Conservation (phyloP, 495 filamentous ascomycete genomes). For the Penicillium tannophilum region DNA sequence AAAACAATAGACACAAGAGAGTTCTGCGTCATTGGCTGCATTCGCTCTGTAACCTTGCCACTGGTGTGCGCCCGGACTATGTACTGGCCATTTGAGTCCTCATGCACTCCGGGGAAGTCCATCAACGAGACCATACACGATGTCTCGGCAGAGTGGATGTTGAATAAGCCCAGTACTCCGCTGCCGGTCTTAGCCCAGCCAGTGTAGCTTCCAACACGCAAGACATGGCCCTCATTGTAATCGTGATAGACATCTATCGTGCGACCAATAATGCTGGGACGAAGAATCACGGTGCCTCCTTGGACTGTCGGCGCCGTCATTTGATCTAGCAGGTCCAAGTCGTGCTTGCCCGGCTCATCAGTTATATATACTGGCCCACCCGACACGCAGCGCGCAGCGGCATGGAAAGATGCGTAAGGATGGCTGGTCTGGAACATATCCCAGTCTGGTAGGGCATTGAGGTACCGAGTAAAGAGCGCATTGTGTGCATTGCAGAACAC, state of each 20-base stretch:
- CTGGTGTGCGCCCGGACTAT: constrained; percentile 71
- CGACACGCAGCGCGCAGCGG: constrained; percentile 83
- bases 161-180: constrained; percentile 82
- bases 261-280: constrained; percentile 71
- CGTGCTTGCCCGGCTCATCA: constrained; percentile 80
- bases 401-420: constrained; percentile 78
- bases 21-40: constrained; percentile 38
- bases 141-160: constrained; percentile 59
- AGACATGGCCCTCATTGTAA: constrained; percentile 69
- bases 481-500: constrained; percentile 94
- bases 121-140: constrained; percentile 68
- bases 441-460: constrained; percentile 88
- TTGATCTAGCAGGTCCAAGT: constrained; percentile 69
- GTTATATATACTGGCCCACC: constrained; percentile 95
- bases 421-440: constrained; percentile 97
- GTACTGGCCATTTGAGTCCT: constrained; percentile 49
- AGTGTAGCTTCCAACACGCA: constrained; percentile 77
- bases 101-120: constrained; percentile 70
- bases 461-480: constrained; percentile 71
- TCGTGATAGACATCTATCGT: constrained; percentile 70
- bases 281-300: constrained; percentile 73
- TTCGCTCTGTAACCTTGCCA: constrained; percentile 60
- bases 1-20: constrained; percentile 62
- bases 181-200: constrained; percentile 67
- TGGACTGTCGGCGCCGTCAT: constrained; percentile 71